Conservation (phyloP, 352 stramenopile species). For the Phytophthora palmivora region DNA sequence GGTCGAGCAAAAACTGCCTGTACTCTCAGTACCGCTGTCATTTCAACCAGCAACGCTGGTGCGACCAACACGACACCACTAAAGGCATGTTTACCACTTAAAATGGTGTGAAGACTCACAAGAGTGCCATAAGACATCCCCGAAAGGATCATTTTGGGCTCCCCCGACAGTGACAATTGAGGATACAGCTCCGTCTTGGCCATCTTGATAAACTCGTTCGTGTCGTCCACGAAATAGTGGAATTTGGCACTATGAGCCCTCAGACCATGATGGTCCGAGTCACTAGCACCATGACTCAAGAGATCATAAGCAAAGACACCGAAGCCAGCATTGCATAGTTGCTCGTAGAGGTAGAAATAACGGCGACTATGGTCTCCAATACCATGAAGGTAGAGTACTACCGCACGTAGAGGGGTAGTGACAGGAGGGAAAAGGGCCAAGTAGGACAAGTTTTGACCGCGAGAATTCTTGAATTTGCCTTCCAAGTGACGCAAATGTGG, state of each 20-base stretch:
- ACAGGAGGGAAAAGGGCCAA: slow-evolving; percentile 43
- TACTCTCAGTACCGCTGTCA: slow-evolving; percentile 51
- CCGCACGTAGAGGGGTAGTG: slow-evolving; percentile 32
- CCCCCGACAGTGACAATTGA: slow-evolving; percentile 6
- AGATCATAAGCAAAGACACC: slow-evolving; percentile 58
- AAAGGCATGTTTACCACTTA: slow-evolving; percentile 54
- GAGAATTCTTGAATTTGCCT: slow-evolving; percentile 46
- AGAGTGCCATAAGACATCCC: slow-evolving; percentile 74
- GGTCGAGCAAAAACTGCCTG: slow-evolving; percentile 49
- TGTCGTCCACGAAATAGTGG: slow-evolving; percentile 61
- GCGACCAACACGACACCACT: slow-evolving; percentile 58
- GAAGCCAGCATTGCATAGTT: slow-evolving; percentile 45
- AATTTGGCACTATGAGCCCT: slow-evolving; percentile 46
- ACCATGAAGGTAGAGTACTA: slow-evolving; percentile 64
- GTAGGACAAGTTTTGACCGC: slow-evolving; percentile 52
- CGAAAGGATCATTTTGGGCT: slow-evolving; percentile 56
- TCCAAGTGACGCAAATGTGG: slow-evolving; percentile 42
- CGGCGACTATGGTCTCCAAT: slow-evolving; percentile 54
- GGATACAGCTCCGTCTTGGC: slow-evolving; percentile 46
- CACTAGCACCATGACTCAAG: slow-evolving; percentile 54
- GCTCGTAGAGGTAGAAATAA: slow-evolving; percentile 56
- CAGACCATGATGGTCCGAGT: slow-evolving; percentile 37
- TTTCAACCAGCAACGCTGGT: slow-evolving; percentile 62
- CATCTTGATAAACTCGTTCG: slow-evolving; percentile 51
- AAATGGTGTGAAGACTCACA: slow-evolving; percentile 62